Conservation (phyloP, 2,329 filamentous ascomycete species). For the Aspergillus piperis region DNA sequence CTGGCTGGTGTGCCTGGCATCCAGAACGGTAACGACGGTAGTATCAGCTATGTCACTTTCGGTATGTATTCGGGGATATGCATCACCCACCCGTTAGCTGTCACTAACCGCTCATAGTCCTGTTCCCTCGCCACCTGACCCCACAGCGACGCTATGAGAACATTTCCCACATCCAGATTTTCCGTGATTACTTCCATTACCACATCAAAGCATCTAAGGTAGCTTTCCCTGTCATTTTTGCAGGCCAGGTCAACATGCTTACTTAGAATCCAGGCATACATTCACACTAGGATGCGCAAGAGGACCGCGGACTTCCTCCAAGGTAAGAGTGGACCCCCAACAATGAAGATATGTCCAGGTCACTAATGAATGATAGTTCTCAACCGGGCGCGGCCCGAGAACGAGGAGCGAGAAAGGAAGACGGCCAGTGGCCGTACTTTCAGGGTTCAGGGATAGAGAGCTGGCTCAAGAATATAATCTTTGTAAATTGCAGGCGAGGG, state of each 20-base stretch:
- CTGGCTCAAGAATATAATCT: conserved; percentile 23
- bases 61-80: conserved; percentile 56
- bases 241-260: conserved; percentile 12
- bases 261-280: conserved; percentile 69
- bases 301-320: conserved; percentile 98
- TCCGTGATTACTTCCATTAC: conserved; percentile 99
- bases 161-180: conserved; percentile 99
- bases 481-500: conserved; percentile 27
- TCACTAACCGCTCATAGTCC: conserved; percentile 57
- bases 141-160: conserved; percentile 88
- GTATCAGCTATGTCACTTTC: conserved; percentile 97
- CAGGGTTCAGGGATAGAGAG: conserved; percentile 57
- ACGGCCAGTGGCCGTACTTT: conserved; percentile 96
- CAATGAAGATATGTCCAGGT: not conserved
- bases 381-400: conserved; percentile 89
- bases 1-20: conserved; percentile 85
- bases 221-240: conserved; percentile 12
- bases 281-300: conserved; percentile 96
- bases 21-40: conserved; percentile 70
- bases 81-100: not conserved
- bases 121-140: conserved; percentile 93
- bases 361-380: conserved; percentile 66
- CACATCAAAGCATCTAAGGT: conserved; percentile 99
- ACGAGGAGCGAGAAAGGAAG: conserved; percentile 96
- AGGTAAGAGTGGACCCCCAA: conserved; percentile 57